phyloP scores from a whole-genome alignment of 2,329 filamentous ascomycete species.

The Talaromyces sp. region DNA sequence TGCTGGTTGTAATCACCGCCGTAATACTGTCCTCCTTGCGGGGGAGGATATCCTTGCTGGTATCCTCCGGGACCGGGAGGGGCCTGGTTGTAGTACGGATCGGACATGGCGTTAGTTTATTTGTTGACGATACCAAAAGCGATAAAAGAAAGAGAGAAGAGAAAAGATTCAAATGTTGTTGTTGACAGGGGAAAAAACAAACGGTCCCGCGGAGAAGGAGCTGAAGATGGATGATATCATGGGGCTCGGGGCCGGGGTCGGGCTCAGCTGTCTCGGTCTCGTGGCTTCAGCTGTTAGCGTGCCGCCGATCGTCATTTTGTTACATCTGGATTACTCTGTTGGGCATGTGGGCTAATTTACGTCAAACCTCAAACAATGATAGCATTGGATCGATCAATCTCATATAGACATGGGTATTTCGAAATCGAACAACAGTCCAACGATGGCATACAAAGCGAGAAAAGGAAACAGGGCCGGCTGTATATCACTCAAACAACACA shows the following conservation, averaged over 20 bases:
- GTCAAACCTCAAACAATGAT: not conserved
- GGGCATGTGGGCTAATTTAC: not conserved
- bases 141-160: not conserved
- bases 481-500: not conserved
- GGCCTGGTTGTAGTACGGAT: constrained; percentile 5
- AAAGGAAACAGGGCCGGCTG: constrained; percentile 12
- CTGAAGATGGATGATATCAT: not conserved
- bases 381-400: not conserved
- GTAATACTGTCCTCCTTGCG: constrained; percentile 16
- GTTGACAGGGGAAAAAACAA: not conserved
- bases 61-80: not conserved
- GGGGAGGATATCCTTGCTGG: constrained; percentile 4
- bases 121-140: not conserved
- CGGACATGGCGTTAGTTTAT: constrained; percentile 5
- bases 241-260: not conserved
- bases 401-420: constrained; percentile 12
- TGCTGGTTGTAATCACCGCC: constrained; percentile 3
- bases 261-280: not conserved
- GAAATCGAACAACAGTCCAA: constrained; percentile 17
- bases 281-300: not conserved
- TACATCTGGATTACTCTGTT: not conserved
- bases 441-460: constrained; percentile 10
- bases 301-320: not conserved
- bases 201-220: not conserved
- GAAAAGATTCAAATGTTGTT: not conserved